Evolutionary conservation across 1,139 yeast genomes (phyloP).

Genomic region (Candida dubliniensis): DNA sequence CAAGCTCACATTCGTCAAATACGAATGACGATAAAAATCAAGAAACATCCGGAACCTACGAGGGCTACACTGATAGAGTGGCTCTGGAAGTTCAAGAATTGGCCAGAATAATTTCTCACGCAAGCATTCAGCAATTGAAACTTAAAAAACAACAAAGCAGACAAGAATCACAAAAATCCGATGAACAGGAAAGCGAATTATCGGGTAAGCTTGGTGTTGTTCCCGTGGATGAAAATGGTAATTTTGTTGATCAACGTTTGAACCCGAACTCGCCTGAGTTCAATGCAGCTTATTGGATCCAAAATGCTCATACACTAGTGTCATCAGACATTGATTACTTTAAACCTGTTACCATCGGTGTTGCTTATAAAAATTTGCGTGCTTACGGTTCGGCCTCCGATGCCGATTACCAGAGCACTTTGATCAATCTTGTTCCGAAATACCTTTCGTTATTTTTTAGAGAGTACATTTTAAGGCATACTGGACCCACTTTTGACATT

Average conservation of each 20-base stretch:
- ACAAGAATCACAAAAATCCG: background rate
- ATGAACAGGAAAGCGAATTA: constrained; percentile 14
- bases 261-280: constrained; percentile 12
- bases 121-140: background rate
- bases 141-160: constrained; percentile 26
- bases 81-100: constrained; percentile 7
- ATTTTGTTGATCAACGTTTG: constrained; percentile 8
- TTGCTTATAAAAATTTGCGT: constrained; percentile 64
- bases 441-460: constrained; percentile 6
- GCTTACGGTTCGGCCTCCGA: constrained; percentile 77
- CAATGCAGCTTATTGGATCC: constrained; percentile 25
- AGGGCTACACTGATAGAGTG: constrained; percentile 3
- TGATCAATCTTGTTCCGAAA: constrained; percentile 47
- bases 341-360: constrained; percentile 62
- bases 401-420: constrained; percentile 75
- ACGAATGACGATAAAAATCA: too few species aligned
- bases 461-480: constrained; percentile 4
- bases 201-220: constrained; percentile 3
- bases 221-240: constrained; percentile 18
- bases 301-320: constrained; percentile 29
- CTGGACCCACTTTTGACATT: constrained; percentile 25
- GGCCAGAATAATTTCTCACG: constrained; percentile 9
- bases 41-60: background rate
- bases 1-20: background rate
- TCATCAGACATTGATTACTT: constrained; percentile 46